Base-by-base conservation (phyloP, 2,329 filamentous ascomycete species). In the Penicillium sp. region DNA sequence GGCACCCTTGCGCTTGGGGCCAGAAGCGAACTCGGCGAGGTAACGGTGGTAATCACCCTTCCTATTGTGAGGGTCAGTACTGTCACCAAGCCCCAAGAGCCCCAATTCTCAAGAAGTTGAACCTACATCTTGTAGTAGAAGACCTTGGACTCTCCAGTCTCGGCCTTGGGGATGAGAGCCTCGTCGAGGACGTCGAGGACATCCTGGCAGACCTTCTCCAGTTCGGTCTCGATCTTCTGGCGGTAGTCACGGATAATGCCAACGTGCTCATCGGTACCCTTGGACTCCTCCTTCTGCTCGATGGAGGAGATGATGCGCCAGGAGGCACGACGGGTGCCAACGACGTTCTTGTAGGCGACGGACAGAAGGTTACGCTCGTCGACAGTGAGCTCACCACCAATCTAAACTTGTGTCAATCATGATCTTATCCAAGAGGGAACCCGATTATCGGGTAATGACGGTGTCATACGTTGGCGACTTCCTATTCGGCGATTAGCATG, bases 301-400 rank as follows among this genome's bases (percentile, higher is more conserved):
- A 99, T 97, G 76, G 94, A 97, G 76, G 92, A 95, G 81, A 99
- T 95, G 81, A 99, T 97, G 82, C 93, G 88, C 93, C 93, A 99
- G 71, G 92, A 97, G 75, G 93, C 93, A 87, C 94, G 93, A 79
- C 93, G 89, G 75, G 94, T 95, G 72, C 94, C 93, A 72, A 99
- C 91, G 59, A 99, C 94, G 81, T 99, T 99, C 90, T 99, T 99
- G 89, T 99, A 99, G 77, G 93, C 93, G 73, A 97, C 94, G 66
- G 91, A 96, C 66, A 99, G 88, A 64, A 99, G 90, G 83, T 97
- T 97, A 74, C 85, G 85, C 78, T 88, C 85, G 81, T 88, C 85
- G 63, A 88, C 85, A 60, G 84, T 83, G 69, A 88, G 81, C 73
- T 88, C 85, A 69, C 85, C 85, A 70, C 83, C 84, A 67, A 87